phyloP scores from a whole-genome alignment of 2,329 filamentous ascomycete genomes.

The Cordyceps sp. region DNA sequence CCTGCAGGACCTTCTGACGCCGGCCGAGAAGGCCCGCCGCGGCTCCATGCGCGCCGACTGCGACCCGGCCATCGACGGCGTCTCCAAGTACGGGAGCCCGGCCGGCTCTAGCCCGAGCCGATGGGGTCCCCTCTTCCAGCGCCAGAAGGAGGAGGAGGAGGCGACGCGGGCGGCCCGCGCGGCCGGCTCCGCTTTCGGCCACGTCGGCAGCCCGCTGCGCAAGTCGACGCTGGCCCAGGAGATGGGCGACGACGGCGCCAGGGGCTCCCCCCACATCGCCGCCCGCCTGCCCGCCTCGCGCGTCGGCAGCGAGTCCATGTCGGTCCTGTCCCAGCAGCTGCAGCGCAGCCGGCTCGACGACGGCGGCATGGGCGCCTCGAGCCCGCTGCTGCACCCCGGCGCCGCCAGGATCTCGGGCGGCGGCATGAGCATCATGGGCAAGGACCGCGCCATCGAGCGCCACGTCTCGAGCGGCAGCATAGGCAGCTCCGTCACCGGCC shows the following conservation, averaged over 20 bases:
- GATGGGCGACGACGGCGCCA: constrained; percentile 21
- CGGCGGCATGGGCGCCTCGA: constrained; percentile 22
- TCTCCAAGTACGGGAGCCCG: constrained; percentile 45
- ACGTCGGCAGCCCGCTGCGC: constrained; percentile 48
- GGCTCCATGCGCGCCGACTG: constrained; percentile 43
- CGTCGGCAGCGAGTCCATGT: constrained; percentile 34
- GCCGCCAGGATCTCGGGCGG: constrained; percentile 23
- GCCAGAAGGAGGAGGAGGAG: constrained; percentile 42
- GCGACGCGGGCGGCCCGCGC: constrained; percentile 18
- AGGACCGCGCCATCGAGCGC: constrained; percentile 30
- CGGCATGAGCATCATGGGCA: constrained; percentile 20
- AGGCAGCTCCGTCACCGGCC: constrained; percentile 33
- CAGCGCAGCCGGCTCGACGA: constrained; percentile 40
- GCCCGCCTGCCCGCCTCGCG: constrained; percentile 19
- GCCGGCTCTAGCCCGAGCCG: constrained; percentile 41
- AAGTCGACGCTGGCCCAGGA: constrained; percentile 44
- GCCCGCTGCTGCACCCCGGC: constrained; percentile 34
- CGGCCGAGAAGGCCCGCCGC: constrained; percentile 48
- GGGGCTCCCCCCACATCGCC: constrained; percentile 18
- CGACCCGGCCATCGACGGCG: constrained; percentile 26
- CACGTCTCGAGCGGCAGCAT: constrained; percentile 44
- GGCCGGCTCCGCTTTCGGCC: constrained; percentile 40
- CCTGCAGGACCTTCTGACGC: constrained; percentile 48
- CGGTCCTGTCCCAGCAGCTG: constrained; percentile 44
- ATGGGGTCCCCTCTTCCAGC: constrained; percentile 44